Percentiles rank a stretch among this genome's conserved stretches.
Evolutionary conservation across 176 grass and related monocot species (phyloP).

Genomic region (Coix lacrymajobi): DNA sequence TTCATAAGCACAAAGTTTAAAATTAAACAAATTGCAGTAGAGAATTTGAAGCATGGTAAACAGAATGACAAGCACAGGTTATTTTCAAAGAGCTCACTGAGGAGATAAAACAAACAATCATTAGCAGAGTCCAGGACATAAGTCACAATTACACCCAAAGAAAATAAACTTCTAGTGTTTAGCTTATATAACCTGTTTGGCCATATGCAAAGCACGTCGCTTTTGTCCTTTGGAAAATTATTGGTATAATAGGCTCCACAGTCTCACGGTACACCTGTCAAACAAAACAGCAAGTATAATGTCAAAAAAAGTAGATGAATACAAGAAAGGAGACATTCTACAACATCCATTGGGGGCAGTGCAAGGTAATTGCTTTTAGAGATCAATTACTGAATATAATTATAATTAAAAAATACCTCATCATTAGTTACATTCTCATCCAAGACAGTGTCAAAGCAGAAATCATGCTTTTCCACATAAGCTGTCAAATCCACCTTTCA

Average conservation of each 20-base stretch:
- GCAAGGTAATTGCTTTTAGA: background rate
- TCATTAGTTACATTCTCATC: constrained; percentile 68
- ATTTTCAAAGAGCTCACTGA: background rate
- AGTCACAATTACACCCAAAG: background rate
- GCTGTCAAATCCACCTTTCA: constrained; percentile 83
- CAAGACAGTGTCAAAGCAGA: constrained; percentile 68
- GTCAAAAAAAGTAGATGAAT: background rate
- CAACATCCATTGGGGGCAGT: background rate
- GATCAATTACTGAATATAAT: background rate
- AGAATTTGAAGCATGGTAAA: constrained; percentile 1
- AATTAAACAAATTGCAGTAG: background rate
- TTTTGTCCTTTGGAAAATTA: constrained; percentile 66
- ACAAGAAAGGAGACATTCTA: constrained; percentile 7
- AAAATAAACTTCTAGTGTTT: background rate
- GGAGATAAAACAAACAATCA: background rate
- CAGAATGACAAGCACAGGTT: background rate
- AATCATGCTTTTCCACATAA: constrained; percentile 75
- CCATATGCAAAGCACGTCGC: constrained; percentile 75
- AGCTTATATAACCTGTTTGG: constrained; percentile 57
- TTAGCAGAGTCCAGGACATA: background rate
- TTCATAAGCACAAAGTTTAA: background rate
- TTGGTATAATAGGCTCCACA: constrained; percentile 61
- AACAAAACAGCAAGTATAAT: background rate
- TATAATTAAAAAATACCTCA: constrained; percentile 47
- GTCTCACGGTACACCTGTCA: constrained; percentile 62